These are phyloP conservation scores for Blastocrithidia nonstop DNA, from an alignment of 208 protist species.

Conservation along the genomic window DNA sequence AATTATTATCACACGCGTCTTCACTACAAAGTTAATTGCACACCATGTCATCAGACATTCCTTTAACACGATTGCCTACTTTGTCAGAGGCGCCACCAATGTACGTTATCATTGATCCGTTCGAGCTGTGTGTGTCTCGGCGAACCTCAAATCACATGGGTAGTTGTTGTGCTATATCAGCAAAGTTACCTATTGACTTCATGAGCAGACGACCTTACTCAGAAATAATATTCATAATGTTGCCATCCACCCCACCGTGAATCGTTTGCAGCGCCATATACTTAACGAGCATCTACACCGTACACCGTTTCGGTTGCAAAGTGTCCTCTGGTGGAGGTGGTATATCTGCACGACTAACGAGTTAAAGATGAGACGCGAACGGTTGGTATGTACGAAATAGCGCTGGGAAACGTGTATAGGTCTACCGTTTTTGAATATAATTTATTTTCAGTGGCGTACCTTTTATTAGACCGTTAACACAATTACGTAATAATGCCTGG, in stretches of 20 bases:
- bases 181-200: constrained; percentile 23
- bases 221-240: constrained; percentile 21
- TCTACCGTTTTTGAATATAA: constrained; percentile 7
- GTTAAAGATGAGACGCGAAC: constrained; percentile 11
- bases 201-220: constrained; percentile 23
- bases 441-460: too few relatives aligned
- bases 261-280: constrained; percentile 46
- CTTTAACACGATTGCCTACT: too few relatives aligned
- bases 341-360: constrained; percentile 20
- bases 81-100: too few relatives aligned
- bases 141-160: constrained; percentile 75
- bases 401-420: constrained; percentile 3
- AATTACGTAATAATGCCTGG: too few relatives aligned
- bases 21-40: too few relatives aligned
- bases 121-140: constrained; percentile 14
- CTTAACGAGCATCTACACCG: constrained; percentile 32
- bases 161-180: constrained; percentile 36
- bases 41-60: too few relatives aligned
- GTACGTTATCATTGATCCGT: constrained; percentile 58
- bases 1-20: too few relatives aligned
- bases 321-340: constrained; percentile 10
- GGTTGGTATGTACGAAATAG: constrained; percentile 9
- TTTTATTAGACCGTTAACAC: too few relatives aligned
- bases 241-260: constrained; percentile 19
- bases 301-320: constrained; percentile 19